These are phyloP conservation scores for Nitzschia sp. DNA, from an alignment of 108 stramenopile genomes.

Conservation along the genomic window DNA sequence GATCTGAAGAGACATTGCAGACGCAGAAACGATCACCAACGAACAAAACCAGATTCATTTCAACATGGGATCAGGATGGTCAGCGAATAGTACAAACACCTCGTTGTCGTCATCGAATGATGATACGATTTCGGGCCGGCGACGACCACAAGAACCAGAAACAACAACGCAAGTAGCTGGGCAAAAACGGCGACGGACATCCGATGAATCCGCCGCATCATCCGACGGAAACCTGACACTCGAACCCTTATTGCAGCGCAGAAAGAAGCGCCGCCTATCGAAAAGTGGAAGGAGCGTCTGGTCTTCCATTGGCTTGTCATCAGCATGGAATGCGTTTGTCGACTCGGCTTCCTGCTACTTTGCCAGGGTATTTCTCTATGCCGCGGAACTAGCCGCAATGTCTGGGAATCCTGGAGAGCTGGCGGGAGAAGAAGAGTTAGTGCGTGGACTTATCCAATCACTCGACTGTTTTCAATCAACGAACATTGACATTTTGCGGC, in stretches of 20 bases:
- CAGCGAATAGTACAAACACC: neutral
- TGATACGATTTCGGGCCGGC: too few species aligned
- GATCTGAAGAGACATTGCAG: too few species aligned
- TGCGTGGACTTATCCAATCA: neutral
- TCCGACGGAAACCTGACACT: too few species aligned
- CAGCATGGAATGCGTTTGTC: neutral
- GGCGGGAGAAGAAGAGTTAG: constrained; percentile 6
- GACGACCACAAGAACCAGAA: too few species aligned
- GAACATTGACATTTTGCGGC: constrained; percentile 24
- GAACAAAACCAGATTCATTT: too few species aligned
- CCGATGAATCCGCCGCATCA: too few species aligned
- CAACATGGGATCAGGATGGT: neutral
- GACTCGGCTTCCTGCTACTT: neutral
- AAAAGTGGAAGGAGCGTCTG: neutral
- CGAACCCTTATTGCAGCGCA: neutral
- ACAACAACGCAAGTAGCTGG: too few species aligned
- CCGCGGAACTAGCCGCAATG: constrained; percentile 5
- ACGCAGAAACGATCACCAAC: too few species aligned
- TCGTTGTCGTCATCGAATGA: neutral
- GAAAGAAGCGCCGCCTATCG: neutral
- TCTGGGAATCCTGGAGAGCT: constrained; percentile 6
- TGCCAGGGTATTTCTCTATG: constrained; percentile 5
- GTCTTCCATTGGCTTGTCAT: neutral
- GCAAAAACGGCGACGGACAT: too few species aligned
- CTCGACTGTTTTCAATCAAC: constrained; percentile 18